Percentiles rank a stretch among this genome's conserved stretches.
These are phyloP conservation scores for Serendipita sp. DNA, from an alignment of 768 basidiomycete species.

Conservation along the genomic window DNA sequence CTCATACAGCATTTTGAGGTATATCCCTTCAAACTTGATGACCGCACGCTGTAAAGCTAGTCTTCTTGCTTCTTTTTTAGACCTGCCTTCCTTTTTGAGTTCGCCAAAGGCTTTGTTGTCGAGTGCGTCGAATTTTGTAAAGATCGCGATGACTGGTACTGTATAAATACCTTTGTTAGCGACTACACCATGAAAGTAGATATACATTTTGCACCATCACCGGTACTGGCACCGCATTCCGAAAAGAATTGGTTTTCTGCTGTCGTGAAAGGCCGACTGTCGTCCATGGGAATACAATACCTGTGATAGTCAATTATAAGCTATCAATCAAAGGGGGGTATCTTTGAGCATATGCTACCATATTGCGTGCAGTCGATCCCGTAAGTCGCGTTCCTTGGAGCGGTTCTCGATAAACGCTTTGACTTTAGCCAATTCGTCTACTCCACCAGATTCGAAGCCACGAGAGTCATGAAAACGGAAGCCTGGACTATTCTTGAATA, in stretches of 20 bases:
- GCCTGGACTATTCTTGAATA: slow-evolving; percentile 19
- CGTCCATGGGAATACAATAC: slow-evolving; percentile 25
- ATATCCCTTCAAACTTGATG: no score
- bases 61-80: no score
- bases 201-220: not conserved
- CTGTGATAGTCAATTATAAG: slow-evolving; percentile 15
- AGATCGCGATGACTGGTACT: no score
- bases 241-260: slow-evolving; percentile 21
- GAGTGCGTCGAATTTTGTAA: no score
- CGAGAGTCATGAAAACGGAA: slow-evolving; percentile 30
- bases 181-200: no score
- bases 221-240: not conserved
- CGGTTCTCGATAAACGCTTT: slow-evolving; percentile 20
- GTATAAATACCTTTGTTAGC: no score
- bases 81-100: no score
- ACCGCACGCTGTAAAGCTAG: no score
- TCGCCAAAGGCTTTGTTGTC: no score
- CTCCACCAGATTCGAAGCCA: slow-evolving; percentile 25
- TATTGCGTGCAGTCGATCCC: slow-evolving; percentile 24
- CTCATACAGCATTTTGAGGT: no score
- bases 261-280: slow-evolving; percentile 16
- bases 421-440: slow-evolving; percentile 19
- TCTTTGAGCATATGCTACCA: slow-evolving; percentile 17
- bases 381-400: slow-evolving; percentile 11
- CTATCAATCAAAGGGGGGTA: not conserved